phyloP scores from a whole-genome alignment of 2,329 filamentous ascomycete genomes.

The Fusarium nanum region DNA sequence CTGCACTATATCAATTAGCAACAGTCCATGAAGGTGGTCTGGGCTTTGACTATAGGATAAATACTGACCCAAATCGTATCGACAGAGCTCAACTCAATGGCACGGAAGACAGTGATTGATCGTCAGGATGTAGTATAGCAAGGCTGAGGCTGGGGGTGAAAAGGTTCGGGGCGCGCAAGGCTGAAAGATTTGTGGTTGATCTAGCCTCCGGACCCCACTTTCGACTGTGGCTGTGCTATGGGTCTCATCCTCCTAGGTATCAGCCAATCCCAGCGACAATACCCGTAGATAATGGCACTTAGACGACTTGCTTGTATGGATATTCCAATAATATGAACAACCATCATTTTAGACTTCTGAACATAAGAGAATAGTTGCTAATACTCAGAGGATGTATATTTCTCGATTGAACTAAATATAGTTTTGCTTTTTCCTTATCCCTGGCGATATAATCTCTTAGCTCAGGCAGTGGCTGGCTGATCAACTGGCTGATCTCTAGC shows the following conservation, averaged over 20 bases:
- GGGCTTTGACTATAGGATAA: background rate
- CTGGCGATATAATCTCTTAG: constrained; percentile 14
- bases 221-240: constrained; percentile 17
- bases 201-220: background rate
- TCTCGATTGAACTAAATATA: background rate
- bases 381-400: background rate
- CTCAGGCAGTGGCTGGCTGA: constrained; percentile 24
- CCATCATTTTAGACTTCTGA: background rate
- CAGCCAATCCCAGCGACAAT: constrained; percentile 14
- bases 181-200: constrained; percentile 27
- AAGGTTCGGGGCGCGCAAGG: constrained; percentile 40
- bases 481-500: constrained; percentile 21
- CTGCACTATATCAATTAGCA: background rate
- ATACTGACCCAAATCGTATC: constrained; percentile 6
- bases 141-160: constrained; percentile 43
- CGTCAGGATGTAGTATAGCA: constrained; percentile 34
- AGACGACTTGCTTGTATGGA: background rate
- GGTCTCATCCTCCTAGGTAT: background rate
- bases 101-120: constrained; percentile 10
- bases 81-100: constrained; percentile 7
- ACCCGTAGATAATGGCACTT: background rate
- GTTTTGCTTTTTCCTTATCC: constrained; percentile 12
- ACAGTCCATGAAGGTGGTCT: background rate
- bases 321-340: background rate
- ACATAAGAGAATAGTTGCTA: background rate